phyloP scores from a whole-genome alignment of 2,329 filamentous ascomycete species.

The Oidium heveae region DNA sequence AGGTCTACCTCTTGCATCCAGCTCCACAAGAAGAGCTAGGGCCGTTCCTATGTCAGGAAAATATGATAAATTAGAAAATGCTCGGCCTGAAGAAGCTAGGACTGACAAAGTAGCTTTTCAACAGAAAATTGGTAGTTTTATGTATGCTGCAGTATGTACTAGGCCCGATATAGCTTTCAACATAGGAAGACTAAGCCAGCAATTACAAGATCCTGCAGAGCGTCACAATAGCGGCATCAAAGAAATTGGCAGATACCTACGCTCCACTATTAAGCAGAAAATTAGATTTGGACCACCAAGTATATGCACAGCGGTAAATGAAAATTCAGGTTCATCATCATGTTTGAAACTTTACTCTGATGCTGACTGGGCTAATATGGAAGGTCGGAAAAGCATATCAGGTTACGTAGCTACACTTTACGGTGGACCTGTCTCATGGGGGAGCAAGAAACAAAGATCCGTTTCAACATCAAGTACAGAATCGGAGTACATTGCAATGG shows the following conservation, averaged over 20 bases:
- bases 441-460: neutral
- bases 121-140: neutral
- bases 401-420: neutral
- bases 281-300: no score
- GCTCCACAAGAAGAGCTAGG: no score
- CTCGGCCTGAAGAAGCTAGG: no score
- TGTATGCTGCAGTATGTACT: neutral
- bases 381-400: neutral
- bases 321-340: no score
- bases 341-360: no score
- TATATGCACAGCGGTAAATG: neutral
- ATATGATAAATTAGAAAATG: no score
- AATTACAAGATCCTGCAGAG: neutral
- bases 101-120: no score
- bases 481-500: neutral
- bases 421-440: neutral
- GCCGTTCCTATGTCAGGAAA: no score
- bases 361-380: neutral
- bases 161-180: neutral
- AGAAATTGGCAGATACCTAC: no score
- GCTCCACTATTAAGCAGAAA: no score
- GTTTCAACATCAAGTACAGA: neutral
- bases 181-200: neutral
- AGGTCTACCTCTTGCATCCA: no score
- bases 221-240: no score